Conservation (phyloP, 2,329 filamentous ascomycete genomes). For the Cladorrhinum sp. region DNA sequence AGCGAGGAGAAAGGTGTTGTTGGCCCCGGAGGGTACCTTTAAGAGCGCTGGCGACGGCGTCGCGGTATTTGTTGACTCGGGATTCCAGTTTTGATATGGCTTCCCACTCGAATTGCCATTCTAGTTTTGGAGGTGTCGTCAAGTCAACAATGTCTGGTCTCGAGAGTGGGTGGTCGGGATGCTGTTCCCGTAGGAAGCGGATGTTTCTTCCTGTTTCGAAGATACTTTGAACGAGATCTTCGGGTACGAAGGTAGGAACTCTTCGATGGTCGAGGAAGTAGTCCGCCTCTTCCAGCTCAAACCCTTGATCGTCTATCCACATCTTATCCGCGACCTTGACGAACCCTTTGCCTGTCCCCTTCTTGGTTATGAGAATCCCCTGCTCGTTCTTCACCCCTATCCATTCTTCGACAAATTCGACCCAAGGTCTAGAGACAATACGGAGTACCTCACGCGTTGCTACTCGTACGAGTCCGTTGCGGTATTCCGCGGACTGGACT, state of each 20-base stretch:
- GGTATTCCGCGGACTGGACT: conserved; percentile 62
- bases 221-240: conserved; percentile 67
- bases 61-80: conserved; percentile 55
- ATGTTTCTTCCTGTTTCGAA: conserved; percentile 79
- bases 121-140: conserved; percentile 53
- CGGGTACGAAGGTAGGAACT: conserved; percentile 69
- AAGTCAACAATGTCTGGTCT: conserved; percentile 45
- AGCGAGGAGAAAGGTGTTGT: conserved; percentile 20
- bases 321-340: conserved; percentile 55
- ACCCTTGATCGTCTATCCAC: conserved; percentile 57
- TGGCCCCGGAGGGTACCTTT: not conserved
- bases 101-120: conserved; percentile 72
- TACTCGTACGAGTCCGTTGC: conserved; percentile 57
- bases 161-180: conserved; percentile 68
- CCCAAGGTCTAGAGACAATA: conserved; percentile 35
- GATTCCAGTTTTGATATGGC: conserved; percentile 62
- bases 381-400: conserved; percentile 64
- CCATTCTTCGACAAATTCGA: conserved; percentile 61
- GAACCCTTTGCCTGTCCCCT: conserved; percentile 54
- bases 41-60: conserved; percentile 37
- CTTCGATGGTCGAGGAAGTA: conserved; percentile 61
- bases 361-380: conserved; percentile 51
- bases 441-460: conserved; percentile 65
- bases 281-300: conserved; percentile 56
- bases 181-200: conserved; percentile 66